Percentiles rank a stretch among this genome's conserved stretches.
These are phyloP conservation scores for Epichloe hybrida DNA, from an alignment of 2,329 filamentous ascomycete genomes.

Conservation along the genomic window DNA sequence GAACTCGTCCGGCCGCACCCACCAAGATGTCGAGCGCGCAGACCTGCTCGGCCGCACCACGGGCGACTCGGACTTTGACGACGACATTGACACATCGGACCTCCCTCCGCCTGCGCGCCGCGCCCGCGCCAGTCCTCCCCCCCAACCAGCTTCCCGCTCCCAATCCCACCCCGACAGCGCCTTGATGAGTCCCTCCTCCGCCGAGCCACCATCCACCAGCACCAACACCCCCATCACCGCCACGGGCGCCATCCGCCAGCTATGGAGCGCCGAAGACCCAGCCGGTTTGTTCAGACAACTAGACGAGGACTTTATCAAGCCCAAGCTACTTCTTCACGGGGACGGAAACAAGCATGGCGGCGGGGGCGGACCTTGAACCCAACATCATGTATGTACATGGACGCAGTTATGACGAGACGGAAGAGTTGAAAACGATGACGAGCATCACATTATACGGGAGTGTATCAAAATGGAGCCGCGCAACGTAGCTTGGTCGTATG, in stretches of 20 bases:
- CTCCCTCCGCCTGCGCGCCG: constrained; percentile 46
- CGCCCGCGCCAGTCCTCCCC: constrained; percentile 15
- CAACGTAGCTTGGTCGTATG: too few relatives aligned
- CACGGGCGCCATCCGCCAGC: constrained; percentile 61
- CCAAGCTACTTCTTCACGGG: constrained; percentile 71
- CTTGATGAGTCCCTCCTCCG: constrained; percentile 17
- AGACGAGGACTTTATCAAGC: constrained; percentile 94
- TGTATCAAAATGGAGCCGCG: too few relatives aligned
- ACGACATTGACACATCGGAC: constrained; percentile 54
- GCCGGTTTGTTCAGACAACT: constrained; percentile 81
- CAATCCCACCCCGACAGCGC: constrained; percentile 11
- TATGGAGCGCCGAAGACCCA: constrained; percentile 78
- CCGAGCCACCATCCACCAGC: constrained; percentile 15
- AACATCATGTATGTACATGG: too few relatives aligned
- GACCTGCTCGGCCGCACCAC: constrained; percentile 39
- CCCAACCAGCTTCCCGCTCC: constrained; percentile 12
- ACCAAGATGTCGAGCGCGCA: constrained; percentile 38
- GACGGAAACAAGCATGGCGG: constrained; percentile 18
- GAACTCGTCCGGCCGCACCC: constrained; percentile 25
- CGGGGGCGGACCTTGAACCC: constrained; percentile 8
- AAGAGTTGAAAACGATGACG: too few relatives aligned
- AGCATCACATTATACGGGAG: too few relatives aligned
- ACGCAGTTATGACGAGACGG: too few relatives aligned
- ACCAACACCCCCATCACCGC: constrained; percentile 45
- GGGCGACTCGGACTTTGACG: constrained; percentile 46